phyloP scores from a whole-genome alignment of 192 early-diverging fungal species.

The Coemansia sp. region DNA sequence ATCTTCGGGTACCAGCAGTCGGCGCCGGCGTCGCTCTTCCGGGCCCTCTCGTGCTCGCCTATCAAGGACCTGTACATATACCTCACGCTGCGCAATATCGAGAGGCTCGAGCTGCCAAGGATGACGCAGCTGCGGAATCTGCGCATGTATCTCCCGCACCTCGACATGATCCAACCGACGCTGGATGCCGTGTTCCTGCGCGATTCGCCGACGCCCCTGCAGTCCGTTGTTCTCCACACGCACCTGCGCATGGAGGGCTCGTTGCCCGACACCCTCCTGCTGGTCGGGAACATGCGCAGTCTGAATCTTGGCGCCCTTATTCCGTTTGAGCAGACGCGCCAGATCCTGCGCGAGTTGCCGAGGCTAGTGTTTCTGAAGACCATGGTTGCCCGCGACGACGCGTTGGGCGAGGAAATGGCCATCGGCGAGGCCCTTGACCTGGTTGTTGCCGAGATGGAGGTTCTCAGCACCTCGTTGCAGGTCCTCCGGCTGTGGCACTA shows the following conservation, averaged over 20 bases:
- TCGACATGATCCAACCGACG: constrained; percentile 21
- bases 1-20: constrained; percentile 27
- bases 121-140: constrained; percentile 26
- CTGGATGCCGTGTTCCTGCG: constrained; percentile 20
- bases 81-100: constrained; percentile 16
- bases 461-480: constrained; percentile 16
- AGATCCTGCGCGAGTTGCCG: constrained; percentile 19
- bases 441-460: constrained; percentile 3
- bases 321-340: constrained; percentile 19
- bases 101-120: constrained; percentile 11
- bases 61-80: constrained; percentile 22
- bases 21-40: constrained; percentile 20
- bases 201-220: background rate
- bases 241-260: constrained; percentile 17
- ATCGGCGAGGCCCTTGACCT: constrained; percentile 6
- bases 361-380: constrained; percentile 25
- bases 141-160: constrained; percentile 20
- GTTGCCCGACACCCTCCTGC: constrained; percentile 13
- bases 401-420: constrained; percentile 6
- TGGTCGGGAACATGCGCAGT: constrained; percentile 18
- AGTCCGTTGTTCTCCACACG: constrained; percentile 21
- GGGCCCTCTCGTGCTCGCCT: constrained; percentile 17
- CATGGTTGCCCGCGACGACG: constrained; percentile 13
- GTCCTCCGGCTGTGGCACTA: constrained; percentile 36
- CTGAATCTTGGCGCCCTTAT: constrained; percentile 20